These are phyloP conservation scores for Oxyria digyna DNA, from an alignment of 148 eudicot genomes.

Conservation along the genomic window DNA sequence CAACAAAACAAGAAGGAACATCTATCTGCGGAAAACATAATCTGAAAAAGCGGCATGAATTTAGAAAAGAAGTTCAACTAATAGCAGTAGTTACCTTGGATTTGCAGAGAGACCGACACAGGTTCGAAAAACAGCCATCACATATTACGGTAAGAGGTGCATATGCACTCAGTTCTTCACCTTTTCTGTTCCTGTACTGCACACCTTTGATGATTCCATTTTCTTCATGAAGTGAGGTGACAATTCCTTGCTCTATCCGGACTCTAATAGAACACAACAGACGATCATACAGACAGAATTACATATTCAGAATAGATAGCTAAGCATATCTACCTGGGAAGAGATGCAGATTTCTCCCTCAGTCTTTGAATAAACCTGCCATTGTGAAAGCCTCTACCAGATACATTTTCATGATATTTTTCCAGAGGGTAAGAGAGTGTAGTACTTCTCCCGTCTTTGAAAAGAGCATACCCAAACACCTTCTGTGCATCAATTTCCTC, in stretches of 20 bases:
- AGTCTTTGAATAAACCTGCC: slow-evolving; percentile 72
- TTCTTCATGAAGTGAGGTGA: slow-evolving; percentile 48
- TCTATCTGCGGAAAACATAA: slow-evolving; percentile 38
- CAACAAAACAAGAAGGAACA: slow-evolving; percentile 65
- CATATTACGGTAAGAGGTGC: slow-evolving; percentile 76
- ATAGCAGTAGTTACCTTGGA: slow-evolving; percentile 34
- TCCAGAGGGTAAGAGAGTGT: slow-evolving; percentile 60
- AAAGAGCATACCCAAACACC: slow-evolving; percentile 60
- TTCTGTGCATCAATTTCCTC: slow-evolving; percentile 59
- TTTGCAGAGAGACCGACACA: slow-evolving; percentile 54
- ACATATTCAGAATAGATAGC: too few relatives aligned
- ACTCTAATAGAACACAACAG: slow-evolving; percentile 31
- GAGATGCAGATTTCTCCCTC: slow-evolving; percentile 55
- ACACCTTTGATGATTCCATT: slow-evolving; percentile 59
- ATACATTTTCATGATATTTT: slow-evolving; percentile 37
- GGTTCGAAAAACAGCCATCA: slow-evolving; percentile 69
- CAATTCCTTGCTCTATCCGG: slow-evolving; percentile 62
- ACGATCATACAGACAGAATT: too few relatives aligned
- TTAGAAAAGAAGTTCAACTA: background rate
- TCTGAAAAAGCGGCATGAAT: background rate
- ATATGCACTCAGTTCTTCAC: slow-evolving; percentile 26
- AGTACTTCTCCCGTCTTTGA: slow-evolving; percentile 48
- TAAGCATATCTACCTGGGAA: slow-evolving; percentile 43
- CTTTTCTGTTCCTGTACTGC: slow-evolving; percentile 49
- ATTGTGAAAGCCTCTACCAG: slow-evolving; percentile 78